Evolutionary conservation across 1,284 basidiomycete genomes (phyloP).

Genomic region (Cronartium ribicola): DNA sequence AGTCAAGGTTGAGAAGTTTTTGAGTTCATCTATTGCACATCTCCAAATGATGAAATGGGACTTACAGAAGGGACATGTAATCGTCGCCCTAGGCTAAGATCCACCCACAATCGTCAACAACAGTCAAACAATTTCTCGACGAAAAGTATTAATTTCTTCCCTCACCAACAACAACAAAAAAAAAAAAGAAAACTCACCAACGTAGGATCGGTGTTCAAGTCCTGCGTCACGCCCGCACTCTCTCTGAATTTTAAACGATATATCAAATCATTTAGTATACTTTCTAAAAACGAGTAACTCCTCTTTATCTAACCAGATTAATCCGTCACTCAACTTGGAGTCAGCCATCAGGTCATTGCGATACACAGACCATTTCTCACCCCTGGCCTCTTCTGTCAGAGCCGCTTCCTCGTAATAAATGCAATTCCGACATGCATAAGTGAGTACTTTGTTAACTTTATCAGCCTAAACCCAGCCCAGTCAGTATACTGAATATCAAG

Average conservation of each 20-base stretch:
- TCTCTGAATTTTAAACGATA: constrained; percentile 59
- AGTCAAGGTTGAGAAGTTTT: neutral
- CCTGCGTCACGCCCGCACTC: constrained; percentile 83
- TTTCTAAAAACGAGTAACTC: too few species aligned
- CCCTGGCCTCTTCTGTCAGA: constrained; percentile 20
- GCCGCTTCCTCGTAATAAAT: constrained; percentile 77
- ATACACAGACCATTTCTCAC: constrained; percentile 75
- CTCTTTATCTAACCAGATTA: constrained; percentile 15
- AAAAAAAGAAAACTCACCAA: constrained; percentile 58
- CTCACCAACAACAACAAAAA: constrained; percentile 1
- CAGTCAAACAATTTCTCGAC: neutral
- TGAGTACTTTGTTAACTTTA: constrained; percentile 74
- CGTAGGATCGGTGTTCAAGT: constrained; percentile 85
- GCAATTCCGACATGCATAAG: constrained; percentile 92
- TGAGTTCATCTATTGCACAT: neutral
- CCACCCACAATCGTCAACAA: neutral
- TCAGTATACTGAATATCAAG: neutral
- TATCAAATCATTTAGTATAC: neutral
- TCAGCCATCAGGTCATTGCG: constrained; percentile 88
- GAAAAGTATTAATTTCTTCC: neutral
- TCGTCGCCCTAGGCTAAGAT: constrained; percentile 27
- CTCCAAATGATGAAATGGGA: neutral
- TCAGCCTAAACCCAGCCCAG: constrained; percentile 62
- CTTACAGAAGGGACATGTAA: constrained; percentile 34
- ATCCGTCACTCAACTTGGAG: constrained; percentile 66